These are phyloP conservation scores for Plicaturopsis crispa DNA, from an alignment of 768 basidiomycete species.

Conservation along the genomic window DNA sequence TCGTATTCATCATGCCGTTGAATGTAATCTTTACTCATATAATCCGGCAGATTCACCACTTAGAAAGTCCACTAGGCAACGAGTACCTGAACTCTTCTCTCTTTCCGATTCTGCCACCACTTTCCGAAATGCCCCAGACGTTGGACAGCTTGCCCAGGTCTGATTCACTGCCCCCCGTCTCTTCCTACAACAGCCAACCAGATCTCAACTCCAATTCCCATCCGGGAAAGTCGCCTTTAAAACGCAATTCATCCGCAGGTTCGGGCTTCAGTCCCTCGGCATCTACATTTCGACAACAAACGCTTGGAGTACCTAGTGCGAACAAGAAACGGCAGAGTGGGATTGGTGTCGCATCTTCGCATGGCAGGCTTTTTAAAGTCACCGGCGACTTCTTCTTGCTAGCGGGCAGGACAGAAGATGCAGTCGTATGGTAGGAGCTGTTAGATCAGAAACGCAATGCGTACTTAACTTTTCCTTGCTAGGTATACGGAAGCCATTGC, in stretches of 20 bases:
- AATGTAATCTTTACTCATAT: neutral
- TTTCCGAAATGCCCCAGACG: slow-evolving; percentile 52
- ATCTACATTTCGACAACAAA: slow-evolving; percentile 40
- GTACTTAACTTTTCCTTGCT: slow-evolving; percentile 1
- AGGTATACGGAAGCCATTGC: slow-evolving; percentile 86
- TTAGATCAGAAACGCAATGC: neutral
- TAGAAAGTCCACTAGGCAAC: slow-evolving; percentile 82
- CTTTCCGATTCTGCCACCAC: slow-evolving; percentile 54
- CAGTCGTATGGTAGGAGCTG: slow-evolving; percentile 61
- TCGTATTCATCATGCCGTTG: slow-evolving; percentile 18
- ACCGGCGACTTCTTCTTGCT: slow-evolving; percentile 85
- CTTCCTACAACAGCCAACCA: slow-evolving; percentile 45
- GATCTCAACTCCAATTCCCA: slow-evolving; percentile 30
- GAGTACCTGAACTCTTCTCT: slow-evolving; percentile 72
- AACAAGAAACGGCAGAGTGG: slow-evolving; percentile 55
- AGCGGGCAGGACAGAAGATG: slow-evolving; percentile 79
- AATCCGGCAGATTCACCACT: slow-evolving; percentile 52
- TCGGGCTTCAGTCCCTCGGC: slow-evolving; percentile 17
- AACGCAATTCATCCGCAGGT: slow-evolving; percentile 48
- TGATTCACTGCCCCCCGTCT: slow-evolving; percentile 37
- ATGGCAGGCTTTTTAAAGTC: slow-evolving; percentile 82
- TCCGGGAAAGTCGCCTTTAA: slow-evolving; percentile 26
- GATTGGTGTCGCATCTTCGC: slow-evolving; percentile 65
- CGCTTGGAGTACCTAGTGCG: slow-evolving; percentile 34
- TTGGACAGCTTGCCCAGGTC: slow-evolving; percentile 38